Conservation (phyloP, 2,329 filamentous ascomycete species). For the Boeremia exigua region DNA sequence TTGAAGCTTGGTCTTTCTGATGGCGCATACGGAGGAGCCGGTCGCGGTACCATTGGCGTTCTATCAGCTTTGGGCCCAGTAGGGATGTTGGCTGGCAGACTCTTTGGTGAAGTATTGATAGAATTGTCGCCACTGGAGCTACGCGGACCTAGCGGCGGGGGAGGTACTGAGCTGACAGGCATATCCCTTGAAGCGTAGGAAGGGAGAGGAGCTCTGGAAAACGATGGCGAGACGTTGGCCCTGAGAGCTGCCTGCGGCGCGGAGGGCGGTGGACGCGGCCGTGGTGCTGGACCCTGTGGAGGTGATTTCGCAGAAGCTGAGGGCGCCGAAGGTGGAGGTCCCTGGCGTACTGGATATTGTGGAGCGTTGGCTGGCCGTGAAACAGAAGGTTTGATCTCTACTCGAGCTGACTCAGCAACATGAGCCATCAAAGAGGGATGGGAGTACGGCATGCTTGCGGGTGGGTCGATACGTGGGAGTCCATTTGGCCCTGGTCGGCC, state of each 20-base stretch:
- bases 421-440: conserved; percentile 15
- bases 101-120: conserved; percentile 46
- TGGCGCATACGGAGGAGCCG: conserved; percentile 39
- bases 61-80: conserved; percentile 50
- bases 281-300: conserved; percentile 38
- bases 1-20: conserved; percentile 38
- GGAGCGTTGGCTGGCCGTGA: conserved; percentile 2
- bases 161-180: conserved; percentile 35
- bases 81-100: conserved; percentile 45
- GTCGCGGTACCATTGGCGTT: conserved; percentile 37
- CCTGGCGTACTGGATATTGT: conserved; percentile 17
- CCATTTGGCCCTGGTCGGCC: conserved; percentile 22
- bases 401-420: conserved; percentile 17
- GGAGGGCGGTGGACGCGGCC: conserved; percentile 37
- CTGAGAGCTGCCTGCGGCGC: conserved; percentile 43
- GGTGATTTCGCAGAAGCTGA: conserved; percentile 32
- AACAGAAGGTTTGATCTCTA: conserved; percentile 21
- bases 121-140: conserved; percentile 25
- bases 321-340: conserved; percentile 15
- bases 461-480: conserved; percentile 32
- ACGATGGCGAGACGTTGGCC: conserved; percentile 42
- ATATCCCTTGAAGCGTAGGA: conserved; percentile 35
- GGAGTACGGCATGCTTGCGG: conserved; percentile 23
- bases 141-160: conserved; percentile 33
- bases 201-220: conserved; percentile 35